Conservation (phyloP, 371 early-diverging fungal genomes). For the Mucor saturninus region DNA sequence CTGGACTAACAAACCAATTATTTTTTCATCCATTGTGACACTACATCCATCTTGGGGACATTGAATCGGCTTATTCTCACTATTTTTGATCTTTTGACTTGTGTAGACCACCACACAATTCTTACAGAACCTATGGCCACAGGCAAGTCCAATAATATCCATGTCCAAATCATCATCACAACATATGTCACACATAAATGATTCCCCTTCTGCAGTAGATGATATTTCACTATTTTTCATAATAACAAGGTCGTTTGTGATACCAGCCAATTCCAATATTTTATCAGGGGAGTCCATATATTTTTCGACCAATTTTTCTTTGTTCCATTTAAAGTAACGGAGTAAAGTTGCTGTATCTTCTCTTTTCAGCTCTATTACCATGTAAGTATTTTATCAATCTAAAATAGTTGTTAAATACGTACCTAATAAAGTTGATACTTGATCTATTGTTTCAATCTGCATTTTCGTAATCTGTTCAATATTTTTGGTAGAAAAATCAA, state of each 20-base stretch:
- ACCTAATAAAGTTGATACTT: conserved; percentile 46
- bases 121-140: conserved; percentile 86
- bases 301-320: conserved; percentile 85
- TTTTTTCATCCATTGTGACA: conserved; percentile 78
- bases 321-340: conserved; percentile 87
- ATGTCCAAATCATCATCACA: conserved; percentile 67
- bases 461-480: conserved; percentile 25
- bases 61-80: conserved; percentile 79
- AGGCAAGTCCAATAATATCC: conserved; percentile 69
- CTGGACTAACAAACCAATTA: conserved; percentile 69
- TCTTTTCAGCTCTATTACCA: conserved; percentile 63
- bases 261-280: conserved; percentile 73
- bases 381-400: not conserved
- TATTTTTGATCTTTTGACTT: conserved; percentile 84
- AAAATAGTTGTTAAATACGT: not conserved
- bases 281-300: conserved; percentile 81
- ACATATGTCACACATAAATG: conserved; percentile 88
- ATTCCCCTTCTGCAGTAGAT: conserved; percentile 22
- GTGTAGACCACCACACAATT: conserved; percentile 85
- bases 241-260: conserved; percentile 42
- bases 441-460: conserved; percentile 40
- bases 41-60: conserved; percentile 83
- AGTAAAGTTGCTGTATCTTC: conserved; percentile 73
- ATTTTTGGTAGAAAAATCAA: conserved; percentile 19
- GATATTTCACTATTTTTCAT: conserved; percentile 49